Percentiles rank a stretch among this genome's conserved stretches.
These are phyloP conservation scores for Metschnikowia continentalis DNA, from an alignment of 805 yeast genomes.

Conservation along the genomic window DNA sequence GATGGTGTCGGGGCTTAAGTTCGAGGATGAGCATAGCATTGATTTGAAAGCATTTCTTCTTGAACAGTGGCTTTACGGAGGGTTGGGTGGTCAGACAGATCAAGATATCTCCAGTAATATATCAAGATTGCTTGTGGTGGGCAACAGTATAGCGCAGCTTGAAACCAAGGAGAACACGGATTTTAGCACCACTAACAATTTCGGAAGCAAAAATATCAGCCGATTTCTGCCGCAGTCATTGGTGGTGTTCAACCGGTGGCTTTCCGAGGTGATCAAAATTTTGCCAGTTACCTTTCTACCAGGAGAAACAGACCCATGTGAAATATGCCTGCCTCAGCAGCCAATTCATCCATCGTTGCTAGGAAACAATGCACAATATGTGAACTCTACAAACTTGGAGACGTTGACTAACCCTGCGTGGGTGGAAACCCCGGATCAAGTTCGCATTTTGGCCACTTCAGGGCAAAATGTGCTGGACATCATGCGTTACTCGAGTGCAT, in stretches of 20 bases:
- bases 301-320: slow-evolving; percentile 84
- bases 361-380: slow-evolving; percentile 38
- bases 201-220: slow-evolving; percentile 51
- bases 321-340: slow-evolving; percentile 80
- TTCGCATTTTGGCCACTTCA: slow-evolving; percentile 63
- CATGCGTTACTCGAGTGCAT: slow-evolving; percentile 50
- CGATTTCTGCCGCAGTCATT: slow-evolving; percentile 48
- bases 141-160: slow-evolving; percentile 53
- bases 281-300: slow-evolving; percentile 79
- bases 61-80: slow-evolving; percentile 69
- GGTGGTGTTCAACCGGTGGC: slow-evolving; percentile 52
- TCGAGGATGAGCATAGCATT: slow-evolving; percentile 44
- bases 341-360: slow-evolving; percentile 80
- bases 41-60: slow-evolving; percentile 52
- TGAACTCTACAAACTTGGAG: slow-evolving; percentile 22
- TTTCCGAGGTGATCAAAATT: slow-evolving; percentile 52
- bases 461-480: slow-evolving; percentile 87
- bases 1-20: slow-evolving; percentile 69
- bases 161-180: slow-evolving; percentile 20
- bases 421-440: slow-evolving; percentile 50
- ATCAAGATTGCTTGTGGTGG: slow-evolving; percentile 62
- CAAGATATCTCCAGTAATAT: slow-evolving; percentile 25
- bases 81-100: slow-evolving; percentile 42
- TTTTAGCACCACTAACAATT: slow-evolving; percentile 37
- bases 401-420: slow-evolving; percentile 63